A percentile compares a stretch with the other conserved stretches of the same genome.
phyloP scores from a whole-genome alignment of 225 moss, liverwort and hornwort species.

The Straminergon stramineum region DNA sequence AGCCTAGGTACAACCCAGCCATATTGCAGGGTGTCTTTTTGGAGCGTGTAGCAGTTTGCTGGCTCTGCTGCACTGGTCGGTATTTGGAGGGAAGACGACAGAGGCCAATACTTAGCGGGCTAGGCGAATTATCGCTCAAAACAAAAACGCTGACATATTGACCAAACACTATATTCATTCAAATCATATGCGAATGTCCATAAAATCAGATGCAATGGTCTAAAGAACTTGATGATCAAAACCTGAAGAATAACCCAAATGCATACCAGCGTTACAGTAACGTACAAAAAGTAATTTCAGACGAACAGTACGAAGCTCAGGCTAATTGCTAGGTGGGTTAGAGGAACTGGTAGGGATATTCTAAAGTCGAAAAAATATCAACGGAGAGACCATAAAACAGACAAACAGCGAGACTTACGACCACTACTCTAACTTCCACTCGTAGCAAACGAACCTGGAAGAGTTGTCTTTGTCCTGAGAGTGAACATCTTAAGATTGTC shows the following conservation, averaged over 20 bases:
- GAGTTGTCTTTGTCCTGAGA: background rate
- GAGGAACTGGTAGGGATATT: background rate
- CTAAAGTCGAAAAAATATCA: background rate
- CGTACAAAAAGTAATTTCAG: background rate
- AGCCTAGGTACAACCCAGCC: background rate
- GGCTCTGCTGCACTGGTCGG: too few species aligned
- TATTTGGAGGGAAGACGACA: too few species aligned
- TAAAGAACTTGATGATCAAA: background rate
- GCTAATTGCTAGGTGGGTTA: background rate
- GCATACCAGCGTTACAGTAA: background rate
- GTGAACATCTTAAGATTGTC: background rate
- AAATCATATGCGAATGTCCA: background rate
- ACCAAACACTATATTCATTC: background rate
- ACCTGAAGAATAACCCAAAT: background rate
- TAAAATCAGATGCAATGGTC: background rate
- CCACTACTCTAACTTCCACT: background rate
- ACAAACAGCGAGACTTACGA: background rate
- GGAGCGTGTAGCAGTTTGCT: too few species aligned
- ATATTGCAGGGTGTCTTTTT: too few species aligned
- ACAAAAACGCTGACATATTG: too few species aligned
- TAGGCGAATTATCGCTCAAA: too few species aligned
- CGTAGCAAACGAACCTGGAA: background rate
- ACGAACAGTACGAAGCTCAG: background rate
- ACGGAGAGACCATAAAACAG: background rate
- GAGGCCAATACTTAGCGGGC: too few species aligned